Percentiles rank a stretch among this genome's conserved stretches.
phyloP scores from a whole-genome alignment of 2,329 filamentous ascomycete species.

The Neobulgaria alba region DNA sequence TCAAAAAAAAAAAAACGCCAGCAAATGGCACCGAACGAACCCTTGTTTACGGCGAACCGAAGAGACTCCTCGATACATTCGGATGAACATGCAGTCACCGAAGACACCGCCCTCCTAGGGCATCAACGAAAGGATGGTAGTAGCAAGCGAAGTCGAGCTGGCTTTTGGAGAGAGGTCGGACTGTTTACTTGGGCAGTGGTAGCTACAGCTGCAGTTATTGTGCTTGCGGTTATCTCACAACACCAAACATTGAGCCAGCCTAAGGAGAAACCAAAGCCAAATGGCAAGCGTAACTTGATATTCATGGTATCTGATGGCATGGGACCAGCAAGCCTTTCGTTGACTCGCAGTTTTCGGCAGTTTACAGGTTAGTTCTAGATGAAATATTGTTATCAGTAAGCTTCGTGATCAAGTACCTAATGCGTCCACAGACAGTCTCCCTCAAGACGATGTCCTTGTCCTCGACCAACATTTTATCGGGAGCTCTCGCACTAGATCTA shows the following conservation, averaged over 20 bases:
- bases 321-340: conserved; percentile 81
- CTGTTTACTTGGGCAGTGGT: conserved; percentile 77
- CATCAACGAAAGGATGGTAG: conserved; percentile 20
- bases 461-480: conserved; percentile 89
- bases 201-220: conserved; percentile 68
- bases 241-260: conserved; percentile 38
- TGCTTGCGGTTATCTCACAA: conserved; percentile 77
- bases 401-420: too few species aligned
- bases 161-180: conserved; percentile 63
- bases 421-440: conserved; percentile 46
- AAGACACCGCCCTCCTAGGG: conserved; percentile 32
- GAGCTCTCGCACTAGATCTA: conserved; percentile 76
- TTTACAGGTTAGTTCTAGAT: conserved; percentile 43
- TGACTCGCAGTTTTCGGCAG: conserved; percentile 84
- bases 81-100: conserved; percentile 42
- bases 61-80: conserved; percentile 48
- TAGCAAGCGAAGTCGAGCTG: conserved; percentile 33
- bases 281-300: conserved; percentile 80
- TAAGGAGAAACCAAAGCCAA: conserved; percentile 26
- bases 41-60: conserved; percentile 26
- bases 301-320: conserved; percentile 99
- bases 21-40: conserved; percentile 22
- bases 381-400: too few species aligned
- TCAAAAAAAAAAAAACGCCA: too few species aligned
- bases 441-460: conserved; percentile 64